Conservation (phyloP, 2,329 filamentous ascomycete species). For the Xylaria sp. region DNA sequence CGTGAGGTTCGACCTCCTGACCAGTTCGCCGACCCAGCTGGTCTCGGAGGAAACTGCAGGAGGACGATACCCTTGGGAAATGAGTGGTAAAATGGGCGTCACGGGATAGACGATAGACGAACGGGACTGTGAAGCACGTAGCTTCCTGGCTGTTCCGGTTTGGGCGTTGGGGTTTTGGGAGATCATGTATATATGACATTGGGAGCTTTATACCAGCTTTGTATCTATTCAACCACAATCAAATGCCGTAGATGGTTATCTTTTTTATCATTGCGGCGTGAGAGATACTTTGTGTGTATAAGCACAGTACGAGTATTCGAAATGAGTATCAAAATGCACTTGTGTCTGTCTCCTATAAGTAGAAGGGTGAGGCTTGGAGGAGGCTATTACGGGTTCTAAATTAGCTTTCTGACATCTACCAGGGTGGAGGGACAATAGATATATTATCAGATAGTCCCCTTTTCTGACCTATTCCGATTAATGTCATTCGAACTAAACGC, state of each 20-base stretch:
- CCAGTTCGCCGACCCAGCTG: constrained; percentile 2
- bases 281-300: not conserved
- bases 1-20: not conserved
- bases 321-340: not conserved
- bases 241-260: not conserved
- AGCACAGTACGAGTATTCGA: not conserved
- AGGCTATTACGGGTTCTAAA: not conserved
- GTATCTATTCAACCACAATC: not conserved
- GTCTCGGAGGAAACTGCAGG: constrained; percentile 12
- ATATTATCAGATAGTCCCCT: not conserved
- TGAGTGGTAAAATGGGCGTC: constrained; percentile 21
- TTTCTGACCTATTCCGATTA: no score
- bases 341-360: not conserved
- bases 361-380: not conserved
- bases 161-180: constrained; percentile 23
- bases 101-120: constrained; percentile 28
- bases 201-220: not conserved
- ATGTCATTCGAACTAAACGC: no score
- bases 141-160: constrained; percentile 14
- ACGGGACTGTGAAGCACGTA: constrained; percentile 15
- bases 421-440: not conserved
- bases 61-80: constrained; percentile 17
- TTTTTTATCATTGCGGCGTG: not conserved
- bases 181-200: constrained; percentile 22
- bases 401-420: not conserved